A percentile compares a stretch with the other conserved stretches of the same genome.
phyloP scores from a whole-genome alignment of 345 rosid genomes.

The Streptanthus diversifolius region DNA sequence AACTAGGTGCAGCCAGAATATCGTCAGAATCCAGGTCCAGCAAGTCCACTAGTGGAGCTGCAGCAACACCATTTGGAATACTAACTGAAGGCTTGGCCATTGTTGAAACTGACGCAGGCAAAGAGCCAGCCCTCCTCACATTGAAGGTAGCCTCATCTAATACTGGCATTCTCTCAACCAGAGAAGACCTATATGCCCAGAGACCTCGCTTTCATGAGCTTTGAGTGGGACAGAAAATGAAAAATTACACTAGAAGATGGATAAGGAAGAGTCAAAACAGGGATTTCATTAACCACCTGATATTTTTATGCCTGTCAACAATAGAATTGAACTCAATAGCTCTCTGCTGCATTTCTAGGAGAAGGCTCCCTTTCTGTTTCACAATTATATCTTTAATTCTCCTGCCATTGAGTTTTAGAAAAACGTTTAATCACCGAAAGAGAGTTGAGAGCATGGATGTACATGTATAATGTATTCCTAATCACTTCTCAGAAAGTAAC shows the following conservation, averaged over 20 bases:
- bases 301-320: slow-evolving; percentile 79
- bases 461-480: background rate
- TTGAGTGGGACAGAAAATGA: slow-evolving; percentile 1
- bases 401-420: slow-evolving; percentile 44
- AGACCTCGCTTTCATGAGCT: slow-evolving; percentile 28
- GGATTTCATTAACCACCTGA: slow-evolving; percentile 47
- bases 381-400: slow-evolving; percentile 64
- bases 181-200: slow-evolving; percentile 60
- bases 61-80: slow-evolving; percentile 82
- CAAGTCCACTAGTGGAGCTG: slow-evolving; percentile 80
- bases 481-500: background rate
- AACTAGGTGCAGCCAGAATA: slow-evolving; percentile 63
- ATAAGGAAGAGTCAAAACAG: background rate
- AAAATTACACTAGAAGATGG: slow-evolving; percentile 2
- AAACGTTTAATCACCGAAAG: background rate
- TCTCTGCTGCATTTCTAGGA: slow-evolving; percentile 99
- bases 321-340: slow-evolving; percentile 87
- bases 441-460: slow-evolving; percentile 4
- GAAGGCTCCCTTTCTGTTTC: slow-evolving; percentile 81
- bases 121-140: slow-evolving; percentile 79
- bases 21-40: slow-evolving; percentile 85
- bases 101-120: slow-evolving; percentile 67
- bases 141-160: slow-evolving; percentile 92
- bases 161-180: slow-evolving; percentile 99
- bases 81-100: slow-evolving; percentile 55